Base-by-base conservation (phyloP, 345 rosid genomes). In the Rhodomyrtus tomentosa region DNA sequence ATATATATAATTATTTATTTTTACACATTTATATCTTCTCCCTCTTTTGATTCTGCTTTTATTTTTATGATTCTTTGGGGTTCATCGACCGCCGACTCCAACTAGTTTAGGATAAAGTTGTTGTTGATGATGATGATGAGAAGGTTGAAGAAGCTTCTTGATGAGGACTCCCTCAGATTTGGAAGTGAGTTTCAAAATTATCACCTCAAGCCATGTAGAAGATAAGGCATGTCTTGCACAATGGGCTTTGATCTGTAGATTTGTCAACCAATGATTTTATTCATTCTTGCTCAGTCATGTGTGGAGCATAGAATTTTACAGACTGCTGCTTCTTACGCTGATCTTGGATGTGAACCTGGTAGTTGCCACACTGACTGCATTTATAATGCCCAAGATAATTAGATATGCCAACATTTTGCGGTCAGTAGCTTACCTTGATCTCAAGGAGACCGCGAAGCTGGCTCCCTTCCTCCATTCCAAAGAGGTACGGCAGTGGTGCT, bases 111-210 rank as follows among this genome's bases (percentile, higher is more conserved):
- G n/a, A n/a, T n/a, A n/a, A n/a, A n/a, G n/a, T n/a, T n/a, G n/a
- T n/a, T n/a, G n/a, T n/a, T n/a, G n/a, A n/a, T n/a, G n/a, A n/a
- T n/a, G n/a, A n/a, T n/a, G n/a, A n/a, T n/a, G 98, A 93, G 96
- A 88, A 93, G 98, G 85, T 87, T 96, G 91, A 95, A 94, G 93
- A 95, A 92, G 91, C 94, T 88, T 88, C 96, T 95, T 18, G 96
- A 96, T 56, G 91, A 93, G 68, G 98, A 96, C 82, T 93, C 95
- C 1, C 89, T 92, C 81, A 91, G 93, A 2, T 93, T 94, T 82
- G 97, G 94, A 50, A 90, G 94, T 6, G 98, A 96, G 89, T 94
- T 95, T 81, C 91, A 92, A 59, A 86, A 87, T 55, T 94, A 95
- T 88, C 89, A 90, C 83, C 90, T 96, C 45, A 91, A 94, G 86